Base-by-base conservation (phyloP, 2,329 filamentous ascomycete genomes). In the Trichoderma sp. region DNA sequence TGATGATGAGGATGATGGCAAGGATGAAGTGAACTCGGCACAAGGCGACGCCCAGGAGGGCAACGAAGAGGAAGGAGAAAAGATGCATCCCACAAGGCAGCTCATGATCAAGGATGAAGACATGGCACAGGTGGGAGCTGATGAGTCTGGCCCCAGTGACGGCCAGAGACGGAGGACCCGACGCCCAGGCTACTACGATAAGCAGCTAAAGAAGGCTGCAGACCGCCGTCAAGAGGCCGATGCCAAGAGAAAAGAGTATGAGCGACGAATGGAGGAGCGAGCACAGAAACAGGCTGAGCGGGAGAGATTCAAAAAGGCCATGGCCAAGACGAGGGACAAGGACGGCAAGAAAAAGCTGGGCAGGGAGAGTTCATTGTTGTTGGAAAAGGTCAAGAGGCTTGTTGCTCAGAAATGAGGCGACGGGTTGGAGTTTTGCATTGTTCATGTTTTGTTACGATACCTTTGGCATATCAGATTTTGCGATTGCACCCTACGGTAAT, bases 311-410 rank as follows among this genome's bases (percentile, higher is more conserved):
- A 87, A 89, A 73, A 89, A 88, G 76, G 89, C 91, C 74, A 89
- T 93, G 80, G 91, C 92, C 74, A 92, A 91, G 80, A 93, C 95
- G 66, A 89, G 91, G 43, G 89, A 92, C 80, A 90, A 90, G 32
- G 88, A 92, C 78, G 93, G 93, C 12, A 91, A 92, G 83, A 88
- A 92, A 80, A 95, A 93, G 83, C 81, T 97, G 62, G 94, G 94
- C 2, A 87, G 93, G 73, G 94, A 97, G 84, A 95, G 94, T 76
- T 87, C 87, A 39, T 86, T 95, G 47, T 77, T 97, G 76, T 83
- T 97, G 71, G 92, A 94, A 77, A 93, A 91, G 82, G 91, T 95
- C 39, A 91, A 91, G 85, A 90, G 86, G 79, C 84, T 97, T 81
- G 88, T 96, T 73, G 86, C 84, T 3, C 78, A 83, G 32, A 77